Base-by-base conservation (phyloP, 495 filamentous ascomycete species). In the Mycothermus thermophilus region DNA sequence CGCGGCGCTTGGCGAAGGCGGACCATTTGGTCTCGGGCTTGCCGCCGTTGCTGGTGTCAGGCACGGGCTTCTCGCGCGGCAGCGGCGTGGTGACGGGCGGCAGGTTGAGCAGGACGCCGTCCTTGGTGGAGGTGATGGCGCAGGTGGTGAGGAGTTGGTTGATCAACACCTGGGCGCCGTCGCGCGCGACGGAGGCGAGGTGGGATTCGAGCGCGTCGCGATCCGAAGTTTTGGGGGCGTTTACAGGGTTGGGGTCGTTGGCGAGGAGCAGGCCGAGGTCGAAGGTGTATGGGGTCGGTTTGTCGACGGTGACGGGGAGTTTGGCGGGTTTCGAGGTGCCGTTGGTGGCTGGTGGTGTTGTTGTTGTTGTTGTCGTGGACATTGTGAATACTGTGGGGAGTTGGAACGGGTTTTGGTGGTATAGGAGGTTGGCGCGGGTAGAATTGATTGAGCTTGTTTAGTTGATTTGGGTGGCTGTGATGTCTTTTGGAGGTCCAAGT, bases 1-100 rank as follows among this genome's bases (percentile, higher is more conserved):
- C 92, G 62, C 93, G 90, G 71, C 88, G 93, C 62, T 75, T 77
- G 13, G 90, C 90, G 62, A 97, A 97, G 31, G 77, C 72, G 55
- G 90, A 76, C 90, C 90, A 97, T 54, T 83, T 93, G 30, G 90
- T 95, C 35, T 76, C 77, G 16, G 74, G 59, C 62, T 86, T 93
- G n/a, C n/a, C n/a, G n/a, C n/a, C n/a, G n/a, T n/a, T n/a, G n/a
- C n/a, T n/a, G 32, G 74, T 68, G 18, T 67, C 63, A 1, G 90
- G 90, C 0, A 95, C 59, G 3, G 83, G 80, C 64, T 97, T 97
- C 58, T 92, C 84, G 32, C 90, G 79, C 4, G 90, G 90, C 0
- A 94, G 62, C 0, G 65, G 50, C 1, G 76, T 88, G 3, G 69
- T 59, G 0, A 77, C 62, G 0, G 71, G 51, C 0, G 90, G 90